Evolutionary conservation across 257 asterid species (phyloP).

Genomic region (Lycium ferocissimum): DNA sequence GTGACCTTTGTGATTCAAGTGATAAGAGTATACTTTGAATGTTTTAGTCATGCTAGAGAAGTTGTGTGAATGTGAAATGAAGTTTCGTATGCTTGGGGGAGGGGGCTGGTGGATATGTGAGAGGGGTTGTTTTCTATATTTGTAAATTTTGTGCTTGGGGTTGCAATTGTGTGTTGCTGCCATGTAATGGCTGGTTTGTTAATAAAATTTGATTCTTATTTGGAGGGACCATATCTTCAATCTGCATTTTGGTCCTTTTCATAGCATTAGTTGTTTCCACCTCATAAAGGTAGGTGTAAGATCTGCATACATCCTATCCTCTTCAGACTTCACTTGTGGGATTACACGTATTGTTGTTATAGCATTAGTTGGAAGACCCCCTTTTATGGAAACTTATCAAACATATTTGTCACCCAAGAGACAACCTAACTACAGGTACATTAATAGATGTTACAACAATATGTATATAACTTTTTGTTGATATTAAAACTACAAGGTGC

Average conservation of each 20-base stretch:
- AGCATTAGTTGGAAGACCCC: not conserved
- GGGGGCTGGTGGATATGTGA: not conserved
- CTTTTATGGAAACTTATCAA: too few relatives aligned
- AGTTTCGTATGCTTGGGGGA: slow-evolving; percentile 7
- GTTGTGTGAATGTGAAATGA: not conserved
- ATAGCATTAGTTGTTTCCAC: not conserved
- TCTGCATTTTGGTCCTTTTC: not conserved
- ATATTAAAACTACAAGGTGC: too few relatives aligned
- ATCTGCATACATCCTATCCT: too few relatives aligned
- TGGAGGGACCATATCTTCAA: not conserved
- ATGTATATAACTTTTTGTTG: not conserved
- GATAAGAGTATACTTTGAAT: slow-evolving; percentile 6
- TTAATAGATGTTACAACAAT: not conserved
- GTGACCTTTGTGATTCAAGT: not conserved
- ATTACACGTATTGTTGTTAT: too few relatives aligned
- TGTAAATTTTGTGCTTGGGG: not conserved
- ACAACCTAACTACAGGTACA: too few relatives aligned
- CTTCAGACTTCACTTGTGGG: too few relatives aligned
- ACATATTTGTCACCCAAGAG: too few relatives aligned
- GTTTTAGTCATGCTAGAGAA: not conserved
- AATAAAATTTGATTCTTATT: not conserved
- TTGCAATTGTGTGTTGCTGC: not conserved
- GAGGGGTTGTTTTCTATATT: not conserved
- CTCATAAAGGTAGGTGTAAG: too few relatives aligned
- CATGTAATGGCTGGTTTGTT: slow-evolving; percentile 2